These are phyloP conservation scores for Porcisia hertigi DNA, from an alignment of 208 protist species.

Conservation along the genomic window DNA sequence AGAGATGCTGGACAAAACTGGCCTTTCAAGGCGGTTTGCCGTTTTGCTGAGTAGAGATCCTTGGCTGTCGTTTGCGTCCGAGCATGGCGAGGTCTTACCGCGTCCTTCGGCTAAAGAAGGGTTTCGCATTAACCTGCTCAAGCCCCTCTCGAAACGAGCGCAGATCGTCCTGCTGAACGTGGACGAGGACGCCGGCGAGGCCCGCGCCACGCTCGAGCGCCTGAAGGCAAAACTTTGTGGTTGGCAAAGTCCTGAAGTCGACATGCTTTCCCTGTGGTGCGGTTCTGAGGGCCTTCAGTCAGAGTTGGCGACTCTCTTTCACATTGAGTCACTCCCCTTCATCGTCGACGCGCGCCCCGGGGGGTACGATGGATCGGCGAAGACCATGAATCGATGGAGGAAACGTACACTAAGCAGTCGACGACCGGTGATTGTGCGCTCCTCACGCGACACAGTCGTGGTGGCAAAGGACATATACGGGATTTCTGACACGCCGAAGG, in stretches of 20 bases:
- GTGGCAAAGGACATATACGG: slow-evolving; percentile 15
- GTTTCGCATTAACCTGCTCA: slow-evolving; percentile 34
- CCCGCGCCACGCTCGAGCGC: slow-evolving; percentile 32
- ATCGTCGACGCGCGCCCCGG: slow-evolving; percentile 51
- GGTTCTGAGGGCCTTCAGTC: slow-evolving; percentile 72
- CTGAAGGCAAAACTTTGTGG: slow-evolving; percentile 33
- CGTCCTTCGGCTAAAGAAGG: slow-evolving; percentile 19
- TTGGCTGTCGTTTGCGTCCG: slow-evolving; percentile 59
- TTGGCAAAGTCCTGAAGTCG: slow-evolving; percentile 74
- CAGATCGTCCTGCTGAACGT: slow-evolving; percentile 88
- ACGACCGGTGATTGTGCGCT: slow-evolving; percentile 19
- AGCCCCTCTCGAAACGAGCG: slow-evolving; percentile 50
- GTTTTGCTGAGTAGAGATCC: slow-evolving; percentile 53
- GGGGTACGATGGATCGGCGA: background rate
- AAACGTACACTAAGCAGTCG: background rate
- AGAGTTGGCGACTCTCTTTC: slow-evolving; percentile 58
- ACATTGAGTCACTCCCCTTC: slow-evolving; percentile 60
- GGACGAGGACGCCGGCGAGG: slow-evolving; percentile 51
- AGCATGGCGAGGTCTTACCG: slow-evolving; percentile 45
- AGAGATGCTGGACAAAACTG: slow-evolving; percentile 27
- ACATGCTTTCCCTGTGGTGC: slow-evolving; percentile 75
- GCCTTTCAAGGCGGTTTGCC: slow-evolving; percentile 29
- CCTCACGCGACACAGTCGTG: slow-evolving; percentile 14
- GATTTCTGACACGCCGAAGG: slow-evolving; percentile 22
- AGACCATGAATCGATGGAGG: background rate